Conservation (phyloP, 2,329 filamentous ascomycete species). For the Alternaria brassicicola region DNA sequence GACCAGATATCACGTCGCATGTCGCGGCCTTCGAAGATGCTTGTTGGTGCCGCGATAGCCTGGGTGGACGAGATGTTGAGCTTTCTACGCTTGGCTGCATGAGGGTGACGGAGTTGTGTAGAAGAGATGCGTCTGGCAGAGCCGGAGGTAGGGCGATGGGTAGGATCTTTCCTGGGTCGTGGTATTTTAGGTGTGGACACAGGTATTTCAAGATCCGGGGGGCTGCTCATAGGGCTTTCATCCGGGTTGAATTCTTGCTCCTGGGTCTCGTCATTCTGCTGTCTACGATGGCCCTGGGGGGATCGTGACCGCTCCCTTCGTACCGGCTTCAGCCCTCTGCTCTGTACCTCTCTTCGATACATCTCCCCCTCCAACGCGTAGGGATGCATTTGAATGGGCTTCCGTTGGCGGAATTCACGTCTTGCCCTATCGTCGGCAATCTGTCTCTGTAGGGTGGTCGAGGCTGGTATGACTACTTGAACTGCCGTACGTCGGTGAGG, state of each 20-base stretch:
- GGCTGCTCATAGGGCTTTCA: constrained; percentile 27
- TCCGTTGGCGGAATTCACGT: constrained; percentile 52
- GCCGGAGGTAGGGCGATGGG: constrained; percentile 3
- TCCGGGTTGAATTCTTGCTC: constrained; percentile 43
- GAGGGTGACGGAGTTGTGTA: constrained; percentile 23
- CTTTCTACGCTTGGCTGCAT: constrained; percentile 30
- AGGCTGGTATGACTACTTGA: constrained; percentile 40
- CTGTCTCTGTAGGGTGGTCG: constrained; percentile 23
- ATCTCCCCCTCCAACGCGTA: constrained; percentile 54
- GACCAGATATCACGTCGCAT: constrained; percentile 40
- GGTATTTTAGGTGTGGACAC: constrained; percentile 30
- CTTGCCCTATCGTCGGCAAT: constrained; percentile 23
- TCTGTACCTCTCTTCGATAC: constrained; percentile 52
- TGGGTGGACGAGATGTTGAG: constrained; percentile 24
- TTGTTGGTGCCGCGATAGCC: constrained; percentile 7
- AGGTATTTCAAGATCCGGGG: constrained; percentile 30
- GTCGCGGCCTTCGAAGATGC: constrained; percentile 11
- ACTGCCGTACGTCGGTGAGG: constrained; percentile 36
- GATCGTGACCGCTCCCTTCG: constrained; percentile 41
- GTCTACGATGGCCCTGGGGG: constrained; percentile 24
- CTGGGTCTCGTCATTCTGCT: constrained; percentile 35
- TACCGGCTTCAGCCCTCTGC: constrained; percentile 53
- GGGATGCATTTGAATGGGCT: constrained; percentile 57
- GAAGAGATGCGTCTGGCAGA: constrained; percentile 13
- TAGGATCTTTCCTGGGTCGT: constrained; percentile 12